Base-by-base conservation (phyloP, 129 eudicot genomes). In the carrot (Daucus carota) region DNA sequence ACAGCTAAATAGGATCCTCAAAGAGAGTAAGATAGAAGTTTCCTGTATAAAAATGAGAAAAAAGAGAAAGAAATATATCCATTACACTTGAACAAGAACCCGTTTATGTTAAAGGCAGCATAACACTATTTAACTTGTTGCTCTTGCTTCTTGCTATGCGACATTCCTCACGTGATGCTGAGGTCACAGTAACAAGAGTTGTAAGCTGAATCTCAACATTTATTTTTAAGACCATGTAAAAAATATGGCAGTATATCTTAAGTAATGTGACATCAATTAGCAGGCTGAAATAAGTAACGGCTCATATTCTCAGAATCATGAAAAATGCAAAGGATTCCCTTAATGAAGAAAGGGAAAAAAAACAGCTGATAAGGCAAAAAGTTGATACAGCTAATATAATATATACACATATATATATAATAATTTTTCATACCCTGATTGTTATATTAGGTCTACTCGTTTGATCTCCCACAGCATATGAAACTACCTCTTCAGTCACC, bases 401-500 rank as follows among this genome's bases (percentile, higher is more conserved):
- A 36, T 36, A 36, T 36, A 36, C 5, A 36, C 5, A 36, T 36
- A 36, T 36, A 36, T 36, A 36, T 36, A 36, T 36, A 36, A 24
- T 31, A 36, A 80, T 16, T 15, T 7, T 7, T 20, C 5, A 76
- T 88, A 91, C 99, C 96, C 89, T 95, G 82, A 44, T 72, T 50
- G 88, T 81, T 84, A 84, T 87, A 83, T 89, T 91, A 10, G 83
- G 54, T 18, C 90, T 86, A 70, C 77, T 80, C 22, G 75, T 79
- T 59, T 84, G 81, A 76, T 86, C 84, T 75, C 97, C 92, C 24
- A 91, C 92, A 76, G 96, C 99, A 85, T 95, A 92, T 73, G 83
- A 88, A 87, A 95, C 94, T 59, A 87, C 97, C 86, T 95, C 95
- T 80, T 91, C 97, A 47, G 99, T 89, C 75, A 90, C 89, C 88